phyloP scores from a whole-genome alignment of 805 yeast species.

The Starmerella apis region DNA sequence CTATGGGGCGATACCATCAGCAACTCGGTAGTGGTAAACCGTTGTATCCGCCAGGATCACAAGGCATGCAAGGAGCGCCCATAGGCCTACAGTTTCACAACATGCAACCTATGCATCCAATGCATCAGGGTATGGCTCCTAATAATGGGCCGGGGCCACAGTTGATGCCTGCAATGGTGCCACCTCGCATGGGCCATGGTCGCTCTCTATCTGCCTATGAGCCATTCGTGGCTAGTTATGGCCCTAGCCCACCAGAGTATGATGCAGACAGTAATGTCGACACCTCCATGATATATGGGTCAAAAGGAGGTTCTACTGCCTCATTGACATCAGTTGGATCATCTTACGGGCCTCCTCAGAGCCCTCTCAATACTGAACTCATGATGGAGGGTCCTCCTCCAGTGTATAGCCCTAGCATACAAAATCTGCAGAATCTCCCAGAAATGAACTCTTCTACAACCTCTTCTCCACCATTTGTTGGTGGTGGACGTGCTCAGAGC shows the following conservation, averaged over 20 bases:
- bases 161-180: slow-evolving; percentile 6
- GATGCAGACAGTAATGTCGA: not conserved
- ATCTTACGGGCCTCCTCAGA: slow-evolving; percentile 5
- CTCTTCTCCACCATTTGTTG: not conserved
- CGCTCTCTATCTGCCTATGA: slow-evolving; percentile 1
- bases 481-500: not conserved
- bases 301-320: slow-evolving; percentile 5
- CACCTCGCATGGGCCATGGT: not conserved
- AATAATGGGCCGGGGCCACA: not conserved
- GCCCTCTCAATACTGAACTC: slow-evolving; percentile 5
- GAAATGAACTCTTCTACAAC: slow-evolving; percentile 4
- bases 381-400: slow-evolving; percentile 5
- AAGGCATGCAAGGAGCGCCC: not conserved
- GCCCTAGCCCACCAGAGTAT: not conserved
- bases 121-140: slow-evolving; percentile 10
- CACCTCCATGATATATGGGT: not conserved
- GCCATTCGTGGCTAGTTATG: not conserved
- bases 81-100: slow-evolving; percentile 3
- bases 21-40: slow-evolving; percentile 2
- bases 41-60: not conserved
- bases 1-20: not conserved
- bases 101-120: slow-evolving; percentile 9
- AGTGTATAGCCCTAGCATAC: slow-evolving; percentile 6
- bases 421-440: slow-evolving; percentile 12
- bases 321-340: slow-evolving; percentile 13